These are phyloP conservation scores for Aspergillus awamori DNA, from an alignment of 2,329 filamentous ascomycete species.

Conservation along the genomic window DNA sequence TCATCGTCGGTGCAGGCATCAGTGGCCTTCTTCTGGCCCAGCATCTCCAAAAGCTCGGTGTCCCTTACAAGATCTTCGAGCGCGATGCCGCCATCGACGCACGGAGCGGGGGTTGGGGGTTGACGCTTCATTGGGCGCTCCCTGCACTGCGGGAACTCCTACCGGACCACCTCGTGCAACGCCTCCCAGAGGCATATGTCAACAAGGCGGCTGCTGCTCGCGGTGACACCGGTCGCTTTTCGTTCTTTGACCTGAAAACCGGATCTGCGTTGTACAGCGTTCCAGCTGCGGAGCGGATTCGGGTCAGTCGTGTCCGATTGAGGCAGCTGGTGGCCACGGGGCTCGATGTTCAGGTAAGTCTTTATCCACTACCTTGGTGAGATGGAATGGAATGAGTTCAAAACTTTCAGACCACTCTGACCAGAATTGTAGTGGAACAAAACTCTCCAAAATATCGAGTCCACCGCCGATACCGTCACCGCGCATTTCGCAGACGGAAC, in stretches of 20 bases:
- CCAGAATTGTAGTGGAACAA: slow-evolving; percentile 43
- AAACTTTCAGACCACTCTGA: neutral
- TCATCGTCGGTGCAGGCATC: slow-evolving; percentile 50
- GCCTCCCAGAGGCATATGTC: slow-evolving; percentile 57
- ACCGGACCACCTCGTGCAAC: slow-evolving; percentile 49
- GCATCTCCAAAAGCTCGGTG: slow-evolving; percentile 35
- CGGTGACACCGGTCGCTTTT: slow-evolving; percentile 54
- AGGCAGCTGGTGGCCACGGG: slow-evolving; percentile 51
- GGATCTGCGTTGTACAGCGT: slow-evolving; percentile 52
- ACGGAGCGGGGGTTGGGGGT: slow-evolving; percentile 62
- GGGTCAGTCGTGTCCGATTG: slow-evolving; percentile 54
- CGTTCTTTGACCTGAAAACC: slow-evolving; percentile 59
- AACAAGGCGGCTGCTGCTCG: slow-evolving; percentile 54
- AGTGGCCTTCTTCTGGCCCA: slow-evolving; percentile 49
- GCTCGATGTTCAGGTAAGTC: slow-evolving; percentile 51
- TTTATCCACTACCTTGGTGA: neutral
- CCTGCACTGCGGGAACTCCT: slow-evolving; percentile 56
- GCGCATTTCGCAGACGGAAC: slow-evolving; percentile 54
- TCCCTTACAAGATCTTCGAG: slow-evolving; percentile 46
- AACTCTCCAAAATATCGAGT: slow-evolving; percentile 35
- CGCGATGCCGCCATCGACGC: slow-evolving; percentile 48
- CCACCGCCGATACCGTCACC: slow-evolving; percentile 40
- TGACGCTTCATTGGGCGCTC: slow-evolving; percentile 66
- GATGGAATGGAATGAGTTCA: no score
- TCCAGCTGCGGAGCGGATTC: slow-evolving; percentile 49